Evolutionary conservation across 768 basidiomycete species (phyloP).

Genomic region (Trametes gibbosa): DNA sequence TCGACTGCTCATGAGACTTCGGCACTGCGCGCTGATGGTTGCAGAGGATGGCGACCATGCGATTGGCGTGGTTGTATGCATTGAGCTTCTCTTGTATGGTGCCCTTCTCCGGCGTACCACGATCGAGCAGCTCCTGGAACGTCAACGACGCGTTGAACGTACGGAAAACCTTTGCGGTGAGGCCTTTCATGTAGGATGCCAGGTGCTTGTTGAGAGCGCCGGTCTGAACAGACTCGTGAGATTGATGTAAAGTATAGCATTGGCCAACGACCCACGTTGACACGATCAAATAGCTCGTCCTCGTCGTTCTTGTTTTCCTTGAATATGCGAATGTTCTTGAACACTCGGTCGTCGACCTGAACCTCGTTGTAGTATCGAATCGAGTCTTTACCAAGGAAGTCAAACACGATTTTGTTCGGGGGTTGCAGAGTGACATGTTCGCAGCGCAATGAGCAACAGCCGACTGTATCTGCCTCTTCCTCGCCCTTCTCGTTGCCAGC

Average conservation of each 20-base stretch:
- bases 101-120: slow-evolving; percentile 61
- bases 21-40: slow-evolving; percentile 97
- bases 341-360: slow-evolving; percentile 85
- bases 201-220: slow-evolving; percentile 88
- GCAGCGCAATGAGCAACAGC: slow-evolving; percentile 95
- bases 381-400: slow-evolving; percentile 99
- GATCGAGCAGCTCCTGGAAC: slow-evolving; percentile 87
- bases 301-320: slow-evolving; percentile 88
- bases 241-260: background rate
- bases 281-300: slow-evolving; percentile 92
- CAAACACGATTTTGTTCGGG: slow-evolving; percentile 87
- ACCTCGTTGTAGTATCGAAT: slow-evolving; percentile 96
- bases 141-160: slow-evolving; percentile 98
- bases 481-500: slow-evolving; percentile 99
- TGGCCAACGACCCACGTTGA: slow-evolving; percentile 61
- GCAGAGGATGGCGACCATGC: slow-evolving; percentile 95
- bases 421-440: slow-evolving; percentile 93
- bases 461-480: slow-evolving; percentile 98
- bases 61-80: slow-evolving; percentile 96
- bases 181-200: slow-evolving; percentile 90
- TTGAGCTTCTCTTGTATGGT: slow-evolving; percentile 95
- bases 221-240: slow-evolving; percentile 51
- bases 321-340: slow-evolving; percentile 98
- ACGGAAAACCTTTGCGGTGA: slow-evolving; percentile 99
- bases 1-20: slow-evolving; percentile 89